These are phyloP conservation scores for Aotearoamyces nothofagi DNA, from an alignment of 2,329 filamentous ascomycete genomes.

Conservation along the genomic window DNA sequence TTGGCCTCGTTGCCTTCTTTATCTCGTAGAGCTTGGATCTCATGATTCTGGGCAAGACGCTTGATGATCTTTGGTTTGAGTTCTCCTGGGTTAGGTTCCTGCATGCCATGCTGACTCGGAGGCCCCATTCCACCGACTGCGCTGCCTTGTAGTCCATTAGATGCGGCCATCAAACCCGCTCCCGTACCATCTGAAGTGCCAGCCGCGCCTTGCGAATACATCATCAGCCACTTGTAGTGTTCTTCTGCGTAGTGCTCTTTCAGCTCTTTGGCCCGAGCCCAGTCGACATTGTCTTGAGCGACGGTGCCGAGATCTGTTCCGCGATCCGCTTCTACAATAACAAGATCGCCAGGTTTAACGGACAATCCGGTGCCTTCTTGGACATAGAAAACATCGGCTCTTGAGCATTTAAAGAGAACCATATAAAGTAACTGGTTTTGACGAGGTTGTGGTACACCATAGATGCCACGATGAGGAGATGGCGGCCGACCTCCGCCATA, in stretches of 20 bases:
- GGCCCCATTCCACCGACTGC: slow-evolving; percentile 68
- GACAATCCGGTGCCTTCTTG: slow-evolving; percentile 88
- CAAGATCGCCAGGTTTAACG: slow-evolving; percentile 80
- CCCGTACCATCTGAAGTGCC: slow-evolving; percentile 44
- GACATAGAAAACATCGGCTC: slow-evolving; percentile 93
- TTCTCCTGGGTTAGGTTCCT: slow-evolving; percentile 57
- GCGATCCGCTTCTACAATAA: slow-evolving; percentile 94
- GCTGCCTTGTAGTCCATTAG: slow-evolving; percentile 50
- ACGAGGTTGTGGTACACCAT: slow-evolving; percentile 42
- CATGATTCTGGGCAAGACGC: slow-evolving; percentile 78
- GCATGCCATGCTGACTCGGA: slow-evolving; percentile 55
- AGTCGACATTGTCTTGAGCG: slow-evolving; percentile 72
- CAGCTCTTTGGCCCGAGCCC: slow-evolving; percentile 72
- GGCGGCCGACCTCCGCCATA: slow-evolving; percentile 26
- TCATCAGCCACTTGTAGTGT: slow-evolving; percentile 97
- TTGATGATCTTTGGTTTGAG: slow-evolving; percentile 96
- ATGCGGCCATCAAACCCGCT: slow-evolving; percentile 45
- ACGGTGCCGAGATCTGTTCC: slow-evolving; percentile 93
- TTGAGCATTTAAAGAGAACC: slow-evolving; percentile 90
- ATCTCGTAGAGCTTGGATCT: slow-evolving; percentile 76
- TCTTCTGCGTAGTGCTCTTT: slow-evolving; percentile 90
- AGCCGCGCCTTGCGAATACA: slow-evolving; percentile 77
- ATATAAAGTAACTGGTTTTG: slow-evolving; percentile 67
- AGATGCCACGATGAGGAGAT: slow-evolving; percentile 47
- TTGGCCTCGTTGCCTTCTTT: slow-evolving; percentile 98